phyloP scores from a whole-genome alignment of 1,284 basidiomycete genomes.

The Boletus calvinii region DNA sequence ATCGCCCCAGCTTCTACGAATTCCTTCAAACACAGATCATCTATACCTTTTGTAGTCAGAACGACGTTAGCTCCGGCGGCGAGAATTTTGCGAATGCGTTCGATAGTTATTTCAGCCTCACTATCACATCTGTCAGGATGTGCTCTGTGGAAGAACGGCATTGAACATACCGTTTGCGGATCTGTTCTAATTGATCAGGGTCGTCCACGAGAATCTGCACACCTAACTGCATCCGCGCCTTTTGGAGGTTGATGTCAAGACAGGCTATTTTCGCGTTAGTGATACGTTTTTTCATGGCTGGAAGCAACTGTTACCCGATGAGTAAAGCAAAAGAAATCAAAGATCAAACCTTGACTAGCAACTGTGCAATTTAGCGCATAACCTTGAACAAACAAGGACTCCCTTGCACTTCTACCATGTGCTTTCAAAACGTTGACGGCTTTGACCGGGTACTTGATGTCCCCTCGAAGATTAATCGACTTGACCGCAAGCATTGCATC shows the following conservation, averaged over 20 bases:
- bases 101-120: constrained; percentile 95
- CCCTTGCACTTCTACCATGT: constrained; percentile 93
- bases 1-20: constrained; percentile 99
- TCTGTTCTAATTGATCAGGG: constrained; percentile 95
- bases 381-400: constrained; percentile 93
- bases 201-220: constrained; percentile 98
- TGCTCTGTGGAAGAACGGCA: background rate
- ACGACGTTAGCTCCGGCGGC: constrained; percentile 97
- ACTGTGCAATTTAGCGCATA: constrained; percentile 99
- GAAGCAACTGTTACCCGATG: constrained; percentile 3
- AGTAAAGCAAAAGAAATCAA: background rate
- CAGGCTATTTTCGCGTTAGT: constrained; percentile 96
- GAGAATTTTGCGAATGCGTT: constrained; percentile 95
- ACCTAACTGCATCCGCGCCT: constrained; percentile 96
- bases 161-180: constrained; percentile 77
- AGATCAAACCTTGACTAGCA: constrained; percentile 83
- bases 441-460: constrained; percentile 99
- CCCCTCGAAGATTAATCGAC: constrained; percentile 92
- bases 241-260: constrained; percentile 97
- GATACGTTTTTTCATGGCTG: constrained; percentile 98
- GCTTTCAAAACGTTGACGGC: constrained; percentile 99
- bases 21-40: constrained; percentile 97
- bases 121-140: constrained; percentile 41
- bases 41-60: constrained; percentile 98
- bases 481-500: constrained; percentile 98